Conservation (phyloP, 345 rosid genomes). For the Eucalyptus viminalis region DNA sequence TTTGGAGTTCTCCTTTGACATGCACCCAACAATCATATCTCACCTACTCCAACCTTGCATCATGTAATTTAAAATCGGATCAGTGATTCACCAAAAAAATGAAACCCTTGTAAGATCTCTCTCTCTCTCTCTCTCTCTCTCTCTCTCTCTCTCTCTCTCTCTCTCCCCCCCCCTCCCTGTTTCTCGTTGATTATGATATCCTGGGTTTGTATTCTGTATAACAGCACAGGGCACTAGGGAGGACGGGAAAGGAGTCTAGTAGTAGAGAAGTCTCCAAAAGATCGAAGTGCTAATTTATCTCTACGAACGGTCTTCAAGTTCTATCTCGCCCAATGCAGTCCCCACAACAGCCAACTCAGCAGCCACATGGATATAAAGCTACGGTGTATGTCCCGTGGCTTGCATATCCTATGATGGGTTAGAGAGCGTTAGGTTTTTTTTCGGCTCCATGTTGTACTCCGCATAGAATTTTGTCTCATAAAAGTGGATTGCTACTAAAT, state of each 20-base stretch:
- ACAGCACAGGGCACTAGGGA: neutral
- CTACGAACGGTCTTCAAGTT: neutral
- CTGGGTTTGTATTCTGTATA: neutral
- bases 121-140: neutral
- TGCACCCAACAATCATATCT: neutral
- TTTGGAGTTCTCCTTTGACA: neutral
- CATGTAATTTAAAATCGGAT: neutral
- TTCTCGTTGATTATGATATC: neutral
- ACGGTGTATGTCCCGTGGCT: too few relatives aligned
- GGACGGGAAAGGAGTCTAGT: neutral
- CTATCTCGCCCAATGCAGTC: neutral
- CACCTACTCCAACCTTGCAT: neutral
- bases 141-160: too few relatives aligned
- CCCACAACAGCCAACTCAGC: too few relatives aligned
- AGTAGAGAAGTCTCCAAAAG: neutral
- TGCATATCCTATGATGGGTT: neutral
- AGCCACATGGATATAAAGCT: too few relatives aligned
- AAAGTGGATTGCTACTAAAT: neutral
- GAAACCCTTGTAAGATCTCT: neutral
- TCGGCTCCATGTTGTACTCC: neutral
- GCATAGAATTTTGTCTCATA: neutral
- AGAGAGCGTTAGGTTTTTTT: neutral
- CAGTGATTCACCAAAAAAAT: neutral
- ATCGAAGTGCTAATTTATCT: neutral
- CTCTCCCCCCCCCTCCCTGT: neutral